Evolutionary conservation across 169 alveolate genomes (phyloP).

Genomic region (Plasmodium chabaudi): DNA sequence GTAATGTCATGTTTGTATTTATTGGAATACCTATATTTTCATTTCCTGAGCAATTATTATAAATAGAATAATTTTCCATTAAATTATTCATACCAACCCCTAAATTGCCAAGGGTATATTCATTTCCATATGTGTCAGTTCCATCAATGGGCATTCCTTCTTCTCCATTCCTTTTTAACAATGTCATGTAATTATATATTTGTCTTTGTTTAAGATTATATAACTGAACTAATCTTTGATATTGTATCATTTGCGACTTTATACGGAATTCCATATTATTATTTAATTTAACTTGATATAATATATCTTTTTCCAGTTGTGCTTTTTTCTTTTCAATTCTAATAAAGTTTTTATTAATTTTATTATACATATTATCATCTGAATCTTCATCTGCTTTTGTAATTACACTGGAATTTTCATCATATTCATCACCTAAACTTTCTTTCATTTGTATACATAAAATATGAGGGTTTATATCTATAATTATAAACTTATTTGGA

Average conservation of each 20-base stretch:
- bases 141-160: too few relatives aligned
- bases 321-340: conserved; percentile 49
- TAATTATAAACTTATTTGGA: conserved; percentile 35
- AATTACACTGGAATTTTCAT: conserved; percentile 40
- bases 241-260: conserved; percentile 40
- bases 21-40: conserved; percentile 3
- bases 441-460: conserved; percentile 39
- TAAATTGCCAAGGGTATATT: neutral
- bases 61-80: neutral
- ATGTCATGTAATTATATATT: neutral
- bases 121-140: too few relatives aligned
- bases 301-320: conserved; percentile 57
- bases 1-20: too few relatives aligned
- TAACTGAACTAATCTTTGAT: conserved; percentile 38
- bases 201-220: conserved; percentile 45
- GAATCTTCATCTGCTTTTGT: conserved; percentile 32
- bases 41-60: conserved; percentile 1
- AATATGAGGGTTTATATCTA: conserved; percentile 52
- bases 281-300: conserved; percentile 51
- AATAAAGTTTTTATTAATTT: conserved; percentile 16
- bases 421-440: conserved; percentile 40
- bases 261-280: conserved; percentile 34
- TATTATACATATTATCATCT: conserved; percentile 43
- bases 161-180: too few relatives aligned
- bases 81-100: neutral